phyloP scores from a whole-genome alignment of 116 monocot species.

The Cymodocea nodosa region DNA sequence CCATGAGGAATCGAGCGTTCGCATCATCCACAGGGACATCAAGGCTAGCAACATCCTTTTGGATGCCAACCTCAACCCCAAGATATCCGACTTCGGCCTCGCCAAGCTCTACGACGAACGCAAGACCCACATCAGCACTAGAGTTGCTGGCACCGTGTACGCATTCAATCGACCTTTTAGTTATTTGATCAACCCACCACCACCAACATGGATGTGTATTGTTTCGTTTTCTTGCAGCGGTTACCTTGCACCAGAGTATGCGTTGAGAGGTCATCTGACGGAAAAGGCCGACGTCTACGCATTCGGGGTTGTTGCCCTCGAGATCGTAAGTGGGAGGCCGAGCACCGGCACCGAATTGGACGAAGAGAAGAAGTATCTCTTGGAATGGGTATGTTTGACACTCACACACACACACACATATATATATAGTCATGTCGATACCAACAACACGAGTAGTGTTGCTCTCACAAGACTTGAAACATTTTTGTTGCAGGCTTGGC shows the following conservation, averaged over 20 bases:
- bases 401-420: too few relatives aligned
- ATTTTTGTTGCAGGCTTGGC: not conserved
- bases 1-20: constrained; percentile 51
- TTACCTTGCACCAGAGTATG: not conserved
- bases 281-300: not conserved
- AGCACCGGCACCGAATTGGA: too few relatives aligned
- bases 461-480: too few relatives aligned
- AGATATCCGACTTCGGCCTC: constrained; percentile 80
- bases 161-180: not conserved
- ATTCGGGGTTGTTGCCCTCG: constrained; percentile 3
- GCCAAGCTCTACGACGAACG: constrained; percentile 62
- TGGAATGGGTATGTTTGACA: too few relatives aligned
- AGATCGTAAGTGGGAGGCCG: too few relatives aligned
- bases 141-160: constrained; percentile 68
- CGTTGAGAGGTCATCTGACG: constrained; percentile 1
- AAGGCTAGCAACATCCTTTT: constrained; percentile 75
- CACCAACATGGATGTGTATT: not conserved
- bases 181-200: too few relatives aligned
- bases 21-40: constrained; percentile 65
- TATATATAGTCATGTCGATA: not conserved
- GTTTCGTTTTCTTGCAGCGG: not conserved
- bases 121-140: constrained; percentile 26
- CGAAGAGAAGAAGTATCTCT: too few relatives aligned
- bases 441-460: not conserved
- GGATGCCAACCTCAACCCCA: constrained; percentile 57